Evolutionary conservation across 371 early-diverging fungal genomes (phyloP).

Genomic region (Sporodiniella umbellata): DNA sequence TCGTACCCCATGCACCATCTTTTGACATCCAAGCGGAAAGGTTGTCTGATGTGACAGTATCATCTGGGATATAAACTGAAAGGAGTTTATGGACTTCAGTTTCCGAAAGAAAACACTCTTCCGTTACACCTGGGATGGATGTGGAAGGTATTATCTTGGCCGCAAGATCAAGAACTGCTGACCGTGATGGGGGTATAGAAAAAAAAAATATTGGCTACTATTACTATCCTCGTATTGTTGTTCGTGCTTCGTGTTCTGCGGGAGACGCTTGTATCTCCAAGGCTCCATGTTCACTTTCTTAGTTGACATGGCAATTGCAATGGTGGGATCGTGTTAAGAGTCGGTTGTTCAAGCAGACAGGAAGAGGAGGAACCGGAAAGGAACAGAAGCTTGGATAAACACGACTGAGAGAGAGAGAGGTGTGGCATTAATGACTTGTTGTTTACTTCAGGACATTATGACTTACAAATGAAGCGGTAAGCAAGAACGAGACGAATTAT

Average conservation of each 20-base stretch:
- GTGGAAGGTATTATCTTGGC: slow-evolving; percentile 18
- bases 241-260: slow-evolving; percentile 15
- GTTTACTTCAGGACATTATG: too few relatives aligned
- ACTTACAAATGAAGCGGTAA: too few relatives aligned
- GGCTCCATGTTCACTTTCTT: slow-evolving; percentile 22
- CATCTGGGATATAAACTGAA: slow-evolving; percentile 18
- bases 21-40: slow-evolving; percentile 22
- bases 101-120: slow-evolving; percentile 23
- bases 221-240: slow-evolving; percentile 16
- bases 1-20: slow-evolving; percentile 22
- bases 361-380: too few relatives aligned
- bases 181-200: slow-evolving; percentile 18
- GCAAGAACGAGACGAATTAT: too few relatives aligned
- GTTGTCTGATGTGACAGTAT: slow-evolving; percentile 19
- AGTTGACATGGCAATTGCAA: slow-evolving; percentile 18
- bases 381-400: too few relatives aligned
- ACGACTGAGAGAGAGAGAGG: too few relatives aligned
- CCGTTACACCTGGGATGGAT: slow-evolving; percentile 18
- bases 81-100: slow-evolving; percentile 19
- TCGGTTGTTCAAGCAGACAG: too few relatives aligned
- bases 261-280: slow-evolving; percentile 15
- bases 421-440: too few relatives aligned
- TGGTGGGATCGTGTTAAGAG: too few relatives aligned
- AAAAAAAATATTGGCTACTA: slow-evolving; percentile 18
- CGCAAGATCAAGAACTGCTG: slow-evolving; percentile 19